Percentiles rank a stretch among this genome's conserved stretches.
Evolutionary conservation across 2,329 filamentous ascomycete species (phyloP).

Genomic region (Chrysoporthe austroafricana): DNA sequence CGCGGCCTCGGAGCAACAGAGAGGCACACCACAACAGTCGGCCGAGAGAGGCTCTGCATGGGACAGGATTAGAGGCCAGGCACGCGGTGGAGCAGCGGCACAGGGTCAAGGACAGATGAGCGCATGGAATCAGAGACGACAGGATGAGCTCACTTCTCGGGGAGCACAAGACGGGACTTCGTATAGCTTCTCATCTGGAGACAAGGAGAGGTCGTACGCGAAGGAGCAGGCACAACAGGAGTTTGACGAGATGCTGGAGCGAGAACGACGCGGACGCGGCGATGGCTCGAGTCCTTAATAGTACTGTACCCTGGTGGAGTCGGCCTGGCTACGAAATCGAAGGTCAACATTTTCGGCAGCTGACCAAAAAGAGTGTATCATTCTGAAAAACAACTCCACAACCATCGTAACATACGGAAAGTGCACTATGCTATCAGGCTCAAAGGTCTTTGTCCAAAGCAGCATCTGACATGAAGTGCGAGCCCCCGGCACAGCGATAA

Average conservation of each 20-base stretch:
- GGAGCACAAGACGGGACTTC: slow-evolving; percentile 25
- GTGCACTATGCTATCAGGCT: not conserved
- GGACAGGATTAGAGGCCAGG: slow-evolving; percentile 27
- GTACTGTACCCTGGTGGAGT: not conserved
- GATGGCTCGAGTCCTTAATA: slow-evolving; percentile 8
- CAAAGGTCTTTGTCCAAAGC: slow-evolving; percentile 32
- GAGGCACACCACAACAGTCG: not conserved
- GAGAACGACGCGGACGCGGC: slow-evolving; percentile 38
- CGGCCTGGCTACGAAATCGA: not conserved
- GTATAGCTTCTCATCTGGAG: slow-evolving; percentile 42
- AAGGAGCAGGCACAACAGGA: slow-evolving; percentile 54
- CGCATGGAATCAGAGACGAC: slow-evolving; percentile 24
- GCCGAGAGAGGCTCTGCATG: slow-evolving; percentile 26
- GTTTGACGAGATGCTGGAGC: slow-evolving; percentile 53
- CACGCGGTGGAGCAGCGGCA: not conserved
- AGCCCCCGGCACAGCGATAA: slow-evolving; percentile 65
- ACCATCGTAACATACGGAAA: not conserved
- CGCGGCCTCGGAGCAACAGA: slow-evolving; percentile 17
- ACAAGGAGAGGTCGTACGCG: slow-evolving; percentile 43
- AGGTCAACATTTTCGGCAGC: not conserved
- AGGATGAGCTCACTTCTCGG: slow-evolving; percentile 33
- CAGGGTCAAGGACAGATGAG: slow-evolving; percentile 6
- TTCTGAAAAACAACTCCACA: not conserved
- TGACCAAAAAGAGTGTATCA: not conserved
- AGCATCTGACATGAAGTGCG: slow-evolving; percentile 56